phyloP scores from a whole-genome alignment of 192 early-diverging fungal genomes.

The Paraglomus occultum region DNA sequence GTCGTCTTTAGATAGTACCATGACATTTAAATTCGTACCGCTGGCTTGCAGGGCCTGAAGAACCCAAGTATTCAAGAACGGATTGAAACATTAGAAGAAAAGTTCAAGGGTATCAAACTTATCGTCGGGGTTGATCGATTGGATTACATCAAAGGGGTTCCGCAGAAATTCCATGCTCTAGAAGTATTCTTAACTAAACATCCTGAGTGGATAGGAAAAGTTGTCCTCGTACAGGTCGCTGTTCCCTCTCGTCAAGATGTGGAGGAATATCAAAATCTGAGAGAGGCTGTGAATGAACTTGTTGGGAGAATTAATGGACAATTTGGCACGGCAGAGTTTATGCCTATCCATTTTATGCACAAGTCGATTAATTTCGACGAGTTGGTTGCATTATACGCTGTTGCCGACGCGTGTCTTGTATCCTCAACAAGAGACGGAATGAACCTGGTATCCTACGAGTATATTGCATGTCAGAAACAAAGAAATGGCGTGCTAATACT shows the following conservation, averaged over 20 bases:
- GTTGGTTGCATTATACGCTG: slow-evolving; percentile 92
- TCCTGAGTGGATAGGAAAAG: slow-evolving; percentile 91
- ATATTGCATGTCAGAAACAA: slow-evolving; percentile 88
- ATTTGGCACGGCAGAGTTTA: slow-evolving; percentile 94
- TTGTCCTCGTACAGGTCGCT: slow-evolving; percentile 96
- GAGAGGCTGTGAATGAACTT: slow-evolving; percentile 92
- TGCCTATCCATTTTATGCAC: slow-evolving; percentile 98
- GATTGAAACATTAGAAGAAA: slow-evolving; percentile 76
- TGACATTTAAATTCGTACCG: not conserved
- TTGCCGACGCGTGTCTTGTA: slow-evolving; percentile 94
- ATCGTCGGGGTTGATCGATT: slow-evolving; percentile 98
- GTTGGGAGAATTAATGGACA: slow-evolving; percentile 98
- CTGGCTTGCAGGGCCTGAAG: slow-evolving; percentile 61
- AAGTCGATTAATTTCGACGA: slow-evolving; percentile 94
- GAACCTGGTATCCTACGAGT: slow-evolving; percentile 99
- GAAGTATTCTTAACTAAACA: slow-evolving; percentile 86
- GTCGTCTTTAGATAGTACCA: not conserved
- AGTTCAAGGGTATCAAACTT: slow-evolving; percentile 84
- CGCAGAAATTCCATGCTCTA: slow-evolving; percentile 97
- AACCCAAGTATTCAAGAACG: slow-evolving; percentile 63
- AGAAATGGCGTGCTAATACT: slow-evolving; percentile 96
- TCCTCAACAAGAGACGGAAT: slow-evolving; percentile 99
- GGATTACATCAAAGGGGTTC: slow-evolving; percentile 99
- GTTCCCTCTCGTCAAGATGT: slow-evolving; percentile 98
- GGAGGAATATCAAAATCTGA: slow-evolving; percentile 96